These are phyloP conservation scores for Sugiyamaella grinbergsii DNA, from an alignment of 1,139 yeast genomes.

Conservation along the genomic window DNA sequence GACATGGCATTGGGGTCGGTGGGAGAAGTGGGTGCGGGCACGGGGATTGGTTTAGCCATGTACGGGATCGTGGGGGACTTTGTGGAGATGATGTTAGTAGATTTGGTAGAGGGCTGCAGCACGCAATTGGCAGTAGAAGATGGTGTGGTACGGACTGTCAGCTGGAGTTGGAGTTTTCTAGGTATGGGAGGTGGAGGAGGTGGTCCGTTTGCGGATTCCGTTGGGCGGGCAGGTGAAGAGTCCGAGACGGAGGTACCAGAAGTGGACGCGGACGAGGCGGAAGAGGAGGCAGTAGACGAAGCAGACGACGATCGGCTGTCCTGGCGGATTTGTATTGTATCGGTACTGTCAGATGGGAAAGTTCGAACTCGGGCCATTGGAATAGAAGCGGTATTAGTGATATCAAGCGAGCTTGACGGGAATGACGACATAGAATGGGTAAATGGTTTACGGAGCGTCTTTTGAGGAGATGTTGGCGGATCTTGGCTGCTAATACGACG, in stretches of 20 bases:
- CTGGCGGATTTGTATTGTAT: constrained; percentile 7
- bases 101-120: constrained; percentile 7
- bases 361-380: constrained; percentile 13
- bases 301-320: constrained; percentile 11
- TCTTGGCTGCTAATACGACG: not conserved
- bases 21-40: constrained; percentile 12
- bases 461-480: constrained; percentile 4
- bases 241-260: not conserved
- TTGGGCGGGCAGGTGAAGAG: constrained; percentile 2
- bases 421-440: not conserved
- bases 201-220: not conserved
- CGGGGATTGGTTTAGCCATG: constrained; percentile 12
- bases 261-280: constrained; percentile 3
- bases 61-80: constrained; percentile 11
- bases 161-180: constrained; percentile 16
- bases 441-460: not conserved
- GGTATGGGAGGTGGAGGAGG: constrained; percentile 27
- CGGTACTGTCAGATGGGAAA: not conserved
- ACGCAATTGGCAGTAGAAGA: not conserved
- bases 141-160: not conserved
- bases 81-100: constrained; percentile 8
- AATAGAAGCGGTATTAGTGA: not conserved
- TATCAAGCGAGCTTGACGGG: not conserved
- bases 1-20: constrained; percentile 1
- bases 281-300: constrained; percentile 13